These are phyloP conservation scores for Apiospora rasikravindrae DNA, from an alignment of 2,329 filamentous ascomycete genomes.

Conservation along the genomic window DNA sequence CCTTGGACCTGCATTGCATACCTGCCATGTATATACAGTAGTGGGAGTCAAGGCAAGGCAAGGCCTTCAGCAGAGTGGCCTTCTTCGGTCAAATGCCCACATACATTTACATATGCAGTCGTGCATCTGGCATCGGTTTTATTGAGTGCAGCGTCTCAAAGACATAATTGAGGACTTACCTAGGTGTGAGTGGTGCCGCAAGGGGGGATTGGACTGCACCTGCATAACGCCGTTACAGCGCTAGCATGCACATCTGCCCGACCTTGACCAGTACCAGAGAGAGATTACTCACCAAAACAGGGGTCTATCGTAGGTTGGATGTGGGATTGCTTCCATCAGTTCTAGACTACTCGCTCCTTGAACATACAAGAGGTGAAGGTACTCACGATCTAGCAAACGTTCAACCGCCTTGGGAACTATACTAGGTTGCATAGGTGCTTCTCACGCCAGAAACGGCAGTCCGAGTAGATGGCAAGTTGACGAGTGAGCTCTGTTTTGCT, in stretches of 20 bases:
- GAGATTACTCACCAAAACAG: not conserved
- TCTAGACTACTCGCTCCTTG: not conserved
- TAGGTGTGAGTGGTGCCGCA: conserved; percentile 1
- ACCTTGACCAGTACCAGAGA: not conserved
- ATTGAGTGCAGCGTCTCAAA: not conserved
- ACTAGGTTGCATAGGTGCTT: not conserved
- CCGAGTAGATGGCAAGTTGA: not conserved
- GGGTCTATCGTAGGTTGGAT: not conserved
- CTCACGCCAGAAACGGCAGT: not conserved
- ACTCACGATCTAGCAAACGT: not conserved
- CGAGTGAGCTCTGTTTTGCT: not conserved
- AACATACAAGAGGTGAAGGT: not conserved
- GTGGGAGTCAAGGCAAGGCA: not conserved
- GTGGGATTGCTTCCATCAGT: not conserved
- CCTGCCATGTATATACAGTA: not conserved
- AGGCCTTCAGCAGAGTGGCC: not conserved
- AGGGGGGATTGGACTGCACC: not conserved
- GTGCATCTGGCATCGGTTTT: not conserved
- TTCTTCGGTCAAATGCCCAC: not conserved
- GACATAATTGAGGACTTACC: not conserved
- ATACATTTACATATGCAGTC: not conserved
- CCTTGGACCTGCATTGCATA: conserved; percentile 8
- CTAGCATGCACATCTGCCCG: conserved; percentile 7
- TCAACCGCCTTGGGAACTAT: not conserved
- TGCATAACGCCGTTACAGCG: conserved; percentile 14